Conservation (phyloP, 768 basidiomycete genomes). For the Coprinopsis sp. region DNA sequence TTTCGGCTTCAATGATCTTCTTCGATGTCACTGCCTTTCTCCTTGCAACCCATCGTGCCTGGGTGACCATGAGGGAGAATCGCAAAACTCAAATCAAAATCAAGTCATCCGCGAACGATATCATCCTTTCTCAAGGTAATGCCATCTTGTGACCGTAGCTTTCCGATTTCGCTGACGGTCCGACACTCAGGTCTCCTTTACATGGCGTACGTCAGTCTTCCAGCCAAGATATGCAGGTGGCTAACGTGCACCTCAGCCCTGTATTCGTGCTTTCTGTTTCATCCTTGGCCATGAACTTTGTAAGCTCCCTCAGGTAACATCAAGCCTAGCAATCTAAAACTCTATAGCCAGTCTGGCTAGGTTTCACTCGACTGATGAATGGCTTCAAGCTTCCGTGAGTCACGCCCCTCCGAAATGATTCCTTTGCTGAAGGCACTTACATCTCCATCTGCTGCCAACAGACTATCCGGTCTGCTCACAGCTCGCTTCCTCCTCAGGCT, state of each 20-base stretch:
- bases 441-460: not conserved
- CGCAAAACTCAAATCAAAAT: not conserved
- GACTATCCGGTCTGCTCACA: not conserved
- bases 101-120: not conserved
- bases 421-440: not conserved
- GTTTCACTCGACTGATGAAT: not conserved
- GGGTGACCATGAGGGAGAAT: not conserved
- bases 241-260: not conserved
- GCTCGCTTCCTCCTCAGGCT: not conserved
- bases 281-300: too few relatives aligned
- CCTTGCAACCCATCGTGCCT: not conserved
- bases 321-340: not conserved
- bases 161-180: not conserved
- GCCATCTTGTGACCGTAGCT: not conserved
- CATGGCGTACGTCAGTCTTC: too few relatives aligned
- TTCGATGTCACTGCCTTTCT: not conserved
- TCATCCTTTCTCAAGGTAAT: not conserved
- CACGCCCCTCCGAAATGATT: not conserved
- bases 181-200: too few relatives aligned
- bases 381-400: not conserved
- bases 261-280: not conserved
- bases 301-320: not conserved
- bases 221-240: too few relatives aligned
- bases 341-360: not conserved
- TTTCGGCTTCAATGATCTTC: not conserved